These are phyloP conservation scores for Pichia norvegensis DNA, from an alignment of 1,139 yeast species.

Conservation along the genomic window DNA sequence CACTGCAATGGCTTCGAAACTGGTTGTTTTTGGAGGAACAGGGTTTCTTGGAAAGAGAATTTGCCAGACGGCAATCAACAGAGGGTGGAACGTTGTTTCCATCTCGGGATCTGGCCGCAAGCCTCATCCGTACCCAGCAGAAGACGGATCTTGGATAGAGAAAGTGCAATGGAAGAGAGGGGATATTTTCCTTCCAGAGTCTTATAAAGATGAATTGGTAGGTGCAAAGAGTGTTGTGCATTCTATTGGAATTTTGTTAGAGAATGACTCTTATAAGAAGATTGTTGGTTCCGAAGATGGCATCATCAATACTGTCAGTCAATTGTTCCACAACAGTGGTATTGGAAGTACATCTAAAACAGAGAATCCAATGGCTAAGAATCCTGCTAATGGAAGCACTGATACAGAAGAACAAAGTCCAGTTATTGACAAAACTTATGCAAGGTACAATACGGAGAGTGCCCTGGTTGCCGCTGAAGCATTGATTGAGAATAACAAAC, in stretches of 20 bases:
- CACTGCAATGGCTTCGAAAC: slow-evolving; percentile 8
- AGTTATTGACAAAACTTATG: slow-evolving; percentile 41
- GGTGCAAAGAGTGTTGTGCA: slow-evolving; percentile 70
- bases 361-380: slow-evolving; percentile 47
- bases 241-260: slow-evolving; percentile 67
- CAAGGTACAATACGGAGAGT: slow-evolving; percentile 59
- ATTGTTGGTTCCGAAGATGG: slow-evolving; percentile 38
- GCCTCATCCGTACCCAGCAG: slow-evolving; percentile 32
- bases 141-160: slow-evolving; percentile 41
- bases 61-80: slow-evolving; percentile 56
- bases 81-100: slow-evolving; percentile 60
- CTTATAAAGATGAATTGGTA: slow-evolving; percentile 42
- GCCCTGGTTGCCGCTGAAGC: slow-evolving; percentile 60
- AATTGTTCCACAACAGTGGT: slow-evolving; percentile 14
- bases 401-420: not conserved
- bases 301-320: slow-evolving; percentile 18
- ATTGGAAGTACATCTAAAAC: not conserved
- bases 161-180: slow-evolving; percentile 65
- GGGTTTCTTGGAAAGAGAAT: slow-evolving; percentile 74
- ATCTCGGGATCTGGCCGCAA: slow-evolving; percentile 48
- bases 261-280: slow-evolving; percentile 58
- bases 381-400: slow-evolving; percentile 1
- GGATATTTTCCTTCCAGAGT: slow-evolving; percentile 56
- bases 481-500: slow-evolving; percentile 29
- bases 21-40: slow-evolving; percentile 78